These are phyloP conservation scores for Pestalotiopsis sp. DNA, from an alignment of 2,329 filamentous ascomycete genomes.

Conservation along the genomic window DNA sequence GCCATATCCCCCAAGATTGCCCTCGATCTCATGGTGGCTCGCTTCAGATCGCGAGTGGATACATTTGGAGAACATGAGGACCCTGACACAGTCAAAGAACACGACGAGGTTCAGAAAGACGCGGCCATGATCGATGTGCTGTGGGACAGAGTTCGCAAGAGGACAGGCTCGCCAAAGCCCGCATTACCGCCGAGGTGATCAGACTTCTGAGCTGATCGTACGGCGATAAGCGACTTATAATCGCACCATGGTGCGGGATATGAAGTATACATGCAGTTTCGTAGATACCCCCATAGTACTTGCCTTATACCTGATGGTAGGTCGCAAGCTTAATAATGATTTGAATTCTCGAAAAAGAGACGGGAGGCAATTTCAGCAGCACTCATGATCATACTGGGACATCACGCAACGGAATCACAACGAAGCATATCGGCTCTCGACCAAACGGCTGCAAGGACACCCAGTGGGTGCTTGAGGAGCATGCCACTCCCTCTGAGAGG, in stretches of 20 bases:
- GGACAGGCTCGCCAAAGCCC: neutral
- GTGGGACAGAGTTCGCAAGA: constrained; percentile 30
- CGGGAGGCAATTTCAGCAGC: neutral
- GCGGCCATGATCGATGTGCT: constrained; percentile 24
- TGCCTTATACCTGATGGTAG: neutral
- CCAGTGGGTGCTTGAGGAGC: no score
- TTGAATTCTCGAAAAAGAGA: neutral
- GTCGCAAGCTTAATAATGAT: neutral
- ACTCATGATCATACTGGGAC: no score
- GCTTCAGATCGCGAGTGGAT: constrained; percentile 27
- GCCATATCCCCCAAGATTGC: constrained; percentile 31
- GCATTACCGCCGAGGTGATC: neutral
- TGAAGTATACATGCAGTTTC: neutral
- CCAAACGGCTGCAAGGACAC: no score
- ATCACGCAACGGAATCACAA: no score
- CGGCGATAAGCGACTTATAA: no score
- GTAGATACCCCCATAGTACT: neutral
- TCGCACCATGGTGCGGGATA: neutral
- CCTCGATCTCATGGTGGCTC: constrained; percentile 32
- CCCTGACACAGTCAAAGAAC: constrained; percentile 21
- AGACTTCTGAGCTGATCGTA: no score
- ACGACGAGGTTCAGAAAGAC: constrained; percentile 24
- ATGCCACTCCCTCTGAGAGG: no score
- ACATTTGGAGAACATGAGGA: neutral
- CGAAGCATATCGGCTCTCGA: no score